Conservation (phyloP, 2,329 filamentous ascomycete genomes). For the Phialophora macrospora region DNA sequence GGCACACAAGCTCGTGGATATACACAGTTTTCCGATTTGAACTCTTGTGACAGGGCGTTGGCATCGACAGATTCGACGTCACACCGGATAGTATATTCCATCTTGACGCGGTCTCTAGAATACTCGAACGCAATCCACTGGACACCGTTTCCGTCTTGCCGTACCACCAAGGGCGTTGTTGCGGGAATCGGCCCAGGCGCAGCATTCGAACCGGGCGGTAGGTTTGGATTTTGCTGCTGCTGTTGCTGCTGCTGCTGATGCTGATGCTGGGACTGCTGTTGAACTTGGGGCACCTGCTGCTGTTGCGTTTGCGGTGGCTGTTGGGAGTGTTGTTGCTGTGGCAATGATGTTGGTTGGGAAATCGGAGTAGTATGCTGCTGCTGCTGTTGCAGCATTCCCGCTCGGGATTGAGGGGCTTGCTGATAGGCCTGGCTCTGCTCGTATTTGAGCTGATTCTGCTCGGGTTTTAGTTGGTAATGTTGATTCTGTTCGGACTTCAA, state of each 20-base stretch:
- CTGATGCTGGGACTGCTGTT: constrained; percentile 52
- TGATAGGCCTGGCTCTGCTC: constrained; percentile 55
- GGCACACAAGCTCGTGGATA: constrained; percentile 93
- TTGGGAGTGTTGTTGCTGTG: constrained; percentile 57
- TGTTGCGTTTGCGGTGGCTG: constrained; percentile 63
- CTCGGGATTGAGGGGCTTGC: constrained; percentile 38
- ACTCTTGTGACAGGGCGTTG: constrained; percentile 80
- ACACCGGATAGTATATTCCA: constrained; percentile 98
- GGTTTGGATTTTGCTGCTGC: constrained; percentile 53
- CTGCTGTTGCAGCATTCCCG: constrained; percentile 41
- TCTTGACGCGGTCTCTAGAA: constrained; percentile 94
- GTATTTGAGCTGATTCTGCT: constrained; percentile 57
- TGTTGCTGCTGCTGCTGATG: constrained; percentile 58
- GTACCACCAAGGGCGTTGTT: constrained; percentile 89
- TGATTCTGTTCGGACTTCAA: constrained; percentile 41
- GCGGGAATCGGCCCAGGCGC: constrained; percentile 96
- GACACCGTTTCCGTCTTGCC: constrained; percentile 93
- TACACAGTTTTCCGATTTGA: constrained; percentile 98
- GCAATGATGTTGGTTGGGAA: constrained; percentile 59
- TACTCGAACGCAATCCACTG: constrained; percentile 99
- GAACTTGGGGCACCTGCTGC: constrained; percentile 45
- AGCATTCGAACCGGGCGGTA: constrained; percentile 75
- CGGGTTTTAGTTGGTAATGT: constrained; percentile 43
- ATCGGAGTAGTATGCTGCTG: constrained; percentile 29
- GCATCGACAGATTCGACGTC: constrained; percentile 97